Conservation (phyloP, 345 rosid species). For the Eucalyptus tenuipes region DNA sequence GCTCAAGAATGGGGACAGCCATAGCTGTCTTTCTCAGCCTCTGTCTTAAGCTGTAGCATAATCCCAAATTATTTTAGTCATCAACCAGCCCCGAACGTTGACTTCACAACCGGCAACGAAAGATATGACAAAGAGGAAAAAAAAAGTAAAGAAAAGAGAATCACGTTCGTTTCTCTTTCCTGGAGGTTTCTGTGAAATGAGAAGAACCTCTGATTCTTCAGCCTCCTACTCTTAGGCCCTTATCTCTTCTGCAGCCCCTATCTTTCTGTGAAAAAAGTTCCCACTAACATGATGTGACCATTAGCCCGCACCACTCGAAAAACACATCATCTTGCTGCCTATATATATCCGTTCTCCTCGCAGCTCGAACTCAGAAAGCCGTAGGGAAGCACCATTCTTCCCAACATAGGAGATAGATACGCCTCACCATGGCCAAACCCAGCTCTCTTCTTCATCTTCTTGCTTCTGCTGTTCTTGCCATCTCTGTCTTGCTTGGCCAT, state of each 20-base stretch:
- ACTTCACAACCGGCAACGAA: neutral
- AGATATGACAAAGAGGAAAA: neutral
- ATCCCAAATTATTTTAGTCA: neutral
- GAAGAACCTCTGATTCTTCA: neutral
- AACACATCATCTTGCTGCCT: neutral
- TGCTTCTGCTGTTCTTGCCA: neutral
- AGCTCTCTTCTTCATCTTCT: neutral
- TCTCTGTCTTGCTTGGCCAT: slow-evolving; percentile 5
- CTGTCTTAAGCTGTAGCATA: neutral
- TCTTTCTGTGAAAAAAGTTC: neutral
- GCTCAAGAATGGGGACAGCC: neutral
- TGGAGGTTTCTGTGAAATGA: neutral
- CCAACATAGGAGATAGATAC: neutral
- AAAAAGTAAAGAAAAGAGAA: neutral
- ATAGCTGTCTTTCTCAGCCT: neutral
- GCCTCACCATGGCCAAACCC: neutral
- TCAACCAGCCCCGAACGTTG: neutral
- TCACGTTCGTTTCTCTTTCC: neutral
- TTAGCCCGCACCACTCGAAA: neutral
- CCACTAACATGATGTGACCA: neutral
- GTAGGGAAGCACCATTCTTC: neutral
- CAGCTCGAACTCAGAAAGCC: neutral
- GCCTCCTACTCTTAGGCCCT: neutral
- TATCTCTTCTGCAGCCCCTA: neutral
- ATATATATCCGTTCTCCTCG: neutral